Conservation (phyloP, 768 basidiomycete genomes). For the Suillus tomentosus region DNA sequence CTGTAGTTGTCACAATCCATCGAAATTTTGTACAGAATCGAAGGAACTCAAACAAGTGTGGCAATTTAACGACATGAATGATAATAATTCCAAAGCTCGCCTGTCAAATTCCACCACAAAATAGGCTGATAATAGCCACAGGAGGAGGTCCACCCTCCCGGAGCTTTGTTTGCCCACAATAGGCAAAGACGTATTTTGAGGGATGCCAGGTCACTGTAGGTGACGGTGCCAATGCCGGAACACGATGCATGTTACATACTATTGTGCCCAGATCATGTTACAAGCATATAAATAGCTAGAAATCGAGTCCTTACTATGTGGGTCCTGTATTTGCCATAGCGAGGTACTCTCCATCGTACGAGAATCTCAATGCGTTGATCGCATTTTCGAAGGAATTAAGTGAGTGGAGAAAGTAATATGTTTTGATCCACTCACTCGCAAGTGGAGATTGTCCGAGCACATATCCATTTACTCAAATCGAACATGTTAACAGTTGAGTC, state of each 20-base stretch:
- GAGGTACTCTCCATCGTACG: conserved; percentile 80
- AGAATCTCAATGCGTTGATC: conserved; percentile 77
- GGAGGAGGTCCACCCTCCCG: conserved; percentile 68
- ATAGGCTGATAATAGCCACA: conserved; percentile 70
- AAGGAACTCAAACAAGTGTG: background rate
- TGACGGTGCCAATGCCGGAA: conserved; percentile 70
- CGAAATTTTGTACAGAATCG: background rate
- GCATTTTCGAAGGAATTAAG: conserved; percentile 48
- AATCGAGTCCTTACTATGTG: conserved; percentile 59
- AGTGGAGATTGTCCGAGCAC: conserved; percentile 69
- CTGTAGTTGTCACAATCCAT: background rate
- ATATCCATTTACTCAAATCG: conserved; percentile 80
- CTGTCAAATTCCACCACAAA: conserved; percentile 49
- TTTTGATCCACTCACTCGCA: conserved; percentile 65
- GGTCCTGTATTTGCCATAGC: conserved; percentile 71
- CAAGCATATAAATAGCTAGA: conserved; percentile 3
- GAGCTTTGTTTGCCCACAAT: conserved; percentile 73
- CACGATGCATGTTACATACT: conserved; percentile 85
- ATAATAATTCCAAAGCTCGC: background rate
- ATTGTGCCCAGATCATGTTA: background rate
- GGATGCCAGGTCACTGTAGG: conserved; percentile 83
- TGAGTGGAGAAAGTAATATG: background rate
- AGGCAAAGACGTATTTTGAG: conserved; percentile 77
- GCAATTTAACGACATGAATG: background rate
- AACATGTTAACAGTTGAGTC: conserved; percentile 86